A percentile compares a stretch with the other conserved stretches of the same genome.
Conservation (phyloP, 371 early-diverging fungal genomes). For the Amoeboaphelidium protococcarum region DNA sequence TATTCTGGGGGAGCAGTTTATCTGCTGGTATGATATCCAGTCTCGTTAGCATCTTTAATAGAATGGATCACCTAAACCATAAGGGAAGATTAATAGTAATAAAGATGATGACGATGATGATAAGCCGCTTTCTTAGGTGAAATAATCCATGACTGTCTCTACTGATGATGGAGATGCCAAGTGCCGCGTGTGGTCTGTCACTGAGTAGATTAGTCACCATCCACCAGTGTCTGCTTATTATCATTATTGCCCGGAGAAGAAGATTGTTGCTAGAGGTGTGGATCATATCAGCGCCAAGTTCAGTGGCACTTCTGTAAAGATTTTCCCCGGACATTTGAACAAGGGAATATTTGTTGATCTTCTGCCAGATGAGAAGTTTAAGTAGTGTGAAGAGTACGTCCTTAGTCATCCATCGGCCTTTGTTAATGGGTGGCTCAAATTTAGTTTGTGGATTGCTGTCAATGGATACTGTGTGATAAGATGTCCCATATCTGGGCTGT, state of each 20-base stretch:
- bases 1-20: slow-evolving; percentile 26
- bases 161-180: too few relatives aligned
- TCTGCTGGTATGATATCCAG: slow-evolving; percentile 20
- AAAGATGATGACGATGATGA: too few relatives aligned
- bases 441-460: slow-evolving; percentile 12
- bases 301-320: slow-evolving; percentile 23
- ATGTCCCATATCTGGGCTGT: slow-evolving; percentile 17
- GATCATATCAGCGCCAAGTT: slow-evolving; percentile 29
- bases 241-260: slow-evolving; percentile 20
- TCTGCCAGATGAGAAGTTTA: slow-evolving; percentile 16
- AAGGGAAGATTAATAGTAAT: too few relatives aligned
- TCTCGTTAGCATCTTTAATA: not conserved
- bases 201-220: slow-evolving; percentile 29
- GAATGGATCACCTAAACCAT: too few relatives aligned
- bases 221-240: slow-evolving; percentile 29
- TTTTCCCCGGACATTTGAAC: slow-evolving; percentile 20
- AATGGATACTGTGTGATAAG: slow-evolving; percentile 14
- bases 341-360: slow-evolving; percentile 22
- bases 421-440: slow-evolving; percentile 21
- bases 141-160: too few relatives aligned
- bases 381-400: slow-evolving; percentile 21
- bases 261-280: slow-evolving; percentile 17
- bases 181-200: slow-evolving; percentile 17
- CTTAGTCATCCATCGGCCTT: slow-evolving; percentile 17
- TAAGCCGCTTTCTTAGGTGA: too few relatives aligned